Conservation (phyloP, 345 rosid species). For the Eutrema japonicum region DNA sequence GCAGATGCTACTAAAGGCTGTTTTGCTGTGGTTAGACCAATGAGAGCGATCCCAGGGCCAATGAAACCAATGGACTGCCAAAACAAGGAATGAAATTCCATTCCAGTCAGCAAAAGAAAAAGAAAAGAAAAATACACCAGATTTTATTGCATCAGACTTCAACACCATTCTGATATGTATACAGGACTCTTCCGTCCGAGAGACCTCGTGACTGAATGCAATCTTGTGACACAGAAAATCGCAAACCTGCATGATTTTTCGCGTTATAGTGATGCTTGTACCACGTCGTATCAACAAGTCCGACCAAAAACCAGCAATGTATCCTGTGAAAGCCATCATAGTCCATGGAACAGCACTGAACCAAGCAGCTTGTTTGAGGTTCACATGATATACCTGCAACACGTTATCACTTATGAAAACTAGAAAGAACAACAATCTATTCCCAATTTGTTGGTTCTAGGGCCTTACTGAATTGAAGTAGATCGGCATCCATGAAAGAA, state of each 20-base stretch:
- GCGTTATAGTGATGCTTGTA: constrained; percentile 74
- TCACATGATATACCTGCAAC: constrained; percentile 79
- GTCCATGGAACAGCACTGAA: constrained; percentile 96
- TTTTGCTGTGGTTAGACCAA: constrained; percentile 79
- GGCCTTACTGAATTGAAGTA: constrained; percentile 84
- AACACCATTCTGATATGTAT: constrained; percentile 21
- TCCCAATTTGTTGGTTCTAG: neutral
- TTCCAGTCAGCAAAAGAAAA: neutral
- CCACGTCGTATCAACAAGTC: constrained; percentile 75
- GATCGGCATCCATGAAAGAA: constrained; percentile 99
- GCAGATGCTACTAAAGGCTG: constrained; percentile 76
- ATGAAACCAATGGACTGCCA: constrained; percentile 89
- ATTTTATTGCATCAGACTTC: neutral
- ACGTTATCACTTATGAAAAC: constrained; percentile 24
- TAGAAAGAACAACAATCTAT: neutral
- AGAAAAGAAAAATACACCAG: neutral
- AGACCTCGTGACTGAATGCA: neutral
- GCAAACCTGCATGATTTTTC: constrained; percentile 94
- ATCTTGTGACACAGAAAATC: constrained; percentile 19
- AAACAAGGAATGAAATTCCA: constrained; percentile 34
- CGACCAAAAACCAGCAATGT: constrained; percentile 78
- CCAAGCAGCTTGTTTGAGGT: constrained; percentile 97
- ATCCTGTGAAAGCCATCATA: constrained; percentile 93
- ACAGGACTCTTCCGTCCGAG: neutral
- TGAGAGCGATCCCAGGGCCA: constrained; percentile 79